Percentiles rank a stretch among this genome's conserved stretches.
Conservation (phyloP, 805 yeast genomes). For the Pichia sporocuriosa region DNA sequence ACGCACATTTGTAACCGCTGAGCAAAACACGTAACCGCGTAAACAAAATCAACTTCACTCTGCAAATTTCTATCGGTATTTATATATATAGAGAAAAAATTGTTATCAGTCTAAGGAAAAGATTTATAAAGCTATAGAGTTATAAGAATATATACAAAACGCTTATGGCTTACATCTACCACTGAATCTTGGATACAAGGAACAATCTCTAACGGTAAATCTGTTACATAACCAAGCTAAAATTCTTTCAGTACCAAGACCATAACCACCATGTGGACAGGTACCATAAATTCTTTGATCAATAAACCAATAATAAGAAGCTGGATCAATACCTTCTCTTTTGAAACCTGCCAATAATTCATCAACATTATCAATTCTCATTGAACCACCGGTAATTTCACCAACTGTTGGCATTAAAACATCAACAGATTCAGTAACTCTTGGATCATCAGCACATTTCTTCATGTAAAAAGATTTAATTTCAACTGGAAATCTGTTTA, state of each 20-base stretch:
- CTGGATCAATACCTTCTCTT: conserved; percentile 82
- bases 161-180: conserved; percentile 93
- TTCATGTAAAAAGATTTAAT: conserved; percentile 98
- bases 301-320: conserved; percentile 89
- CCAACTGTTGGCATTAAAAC: conserved; percentile 99
- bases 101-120: background rate
- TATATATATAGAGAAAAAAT: too few species aligned
- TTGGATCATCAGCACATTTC: conserved; percentile 79
- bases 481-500: conserved; percentile 92
- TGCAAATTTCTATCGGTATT: too few species aligned
- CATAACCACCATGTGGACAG: conserved; percentile 98
- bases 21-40: too few species aligned
- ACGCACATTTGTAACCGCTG: too few species aligned
- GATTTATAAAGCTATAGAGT: background rate
- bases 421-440: conserved; percentile 97
- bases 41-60: too few species aligned
- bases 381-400: conserved; percentile 97
- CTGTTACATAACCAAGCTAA: conserved; percentile 97
- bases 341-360: conserved; percentile 86
- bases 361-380: conserved; percentile 82
- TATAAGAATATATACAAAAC: too few species aligned
- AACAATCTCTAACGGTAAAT: conserved; percentile 97
- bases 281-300: conserved; percentile 97
- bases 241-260: conserved; percentile 96
- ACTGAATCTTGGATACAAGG: conserved; percentile 93